These are phyloP conservation scores for Cladophialophora exuberans DNA, from an alignment of 2,329 filamentous ascomycete species.

Conservation along the genomic window DNA sequence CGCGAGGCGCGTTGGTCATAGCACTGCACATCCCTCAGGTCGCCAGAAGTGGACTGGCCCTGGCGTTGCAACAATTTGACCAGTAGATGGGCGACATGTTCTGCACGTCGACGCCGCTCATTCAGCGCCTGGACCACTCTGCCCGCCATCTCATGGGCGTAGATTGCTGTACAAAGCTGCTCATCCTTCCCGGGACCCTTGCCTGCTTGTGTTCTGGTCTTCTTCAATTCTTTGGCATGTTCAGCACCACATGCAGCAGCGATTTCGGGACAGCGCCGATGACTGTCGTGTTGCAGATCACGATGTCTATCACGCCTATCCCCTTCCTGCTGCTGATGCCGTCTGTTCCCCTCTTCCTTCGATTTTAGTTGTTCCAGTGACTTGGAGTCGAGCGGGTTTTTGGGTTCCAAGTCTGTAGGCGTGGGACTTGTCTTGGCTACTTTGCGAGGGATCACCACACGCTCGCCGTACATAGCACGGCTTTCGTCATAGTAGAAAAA, in stretches of 20 bases:
- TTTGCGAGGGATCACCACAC: slow-evolving; percentile 9
- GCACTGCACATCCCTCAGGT: background rate
- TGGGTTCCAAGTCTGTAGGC: background rate
- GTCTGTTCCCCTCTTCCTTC: slow-evolving; percentile 13
- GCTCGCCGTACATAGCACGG: slow-evolving; percentile 18
- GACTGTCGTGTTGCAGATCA: slow-evolving; percentile 19
- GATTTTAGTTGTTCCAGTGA: background rate
- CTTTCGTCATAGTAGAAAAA: slow-evolving; percentile 18
- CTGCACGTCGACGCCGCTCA: slow-evolving; percentile 19
- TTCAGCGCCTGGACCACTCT: slow-evolving; percentile 24
- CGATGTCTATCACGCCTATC: slow-evolving; percentile 26
- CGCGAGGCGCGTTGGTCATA: background rate
- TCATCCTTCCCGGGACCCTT: slow-evolving; percentile 31
- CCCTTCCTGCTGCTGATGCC: slow-evolving; percentile 11
- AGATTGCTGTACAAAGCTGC: slow-evolving; percentile 27
- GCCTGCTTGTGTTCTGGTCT: slow-evolving; percentile 15
- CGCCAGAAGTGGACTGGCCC: background rate
- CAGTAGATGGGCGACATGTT: slow-evolving; percentile 13
- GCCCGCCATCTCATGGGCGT: slow-evolving; percentile 20
- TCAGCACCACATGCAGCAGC: slow-evolving; percentile 12
- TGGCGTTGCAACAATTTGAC: background rate
- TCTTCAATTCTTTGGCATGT: slow-evolving; percentile 11
- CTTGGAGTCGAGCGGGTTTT: background rate
- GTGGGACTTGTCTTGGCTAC: background rate
- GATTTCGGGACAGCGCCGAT: slow-evolving; percentile 21